Base-by-base conservation (phyloP, 768 basidiomycete genomes). In the Boletus huronensis region DNA sequence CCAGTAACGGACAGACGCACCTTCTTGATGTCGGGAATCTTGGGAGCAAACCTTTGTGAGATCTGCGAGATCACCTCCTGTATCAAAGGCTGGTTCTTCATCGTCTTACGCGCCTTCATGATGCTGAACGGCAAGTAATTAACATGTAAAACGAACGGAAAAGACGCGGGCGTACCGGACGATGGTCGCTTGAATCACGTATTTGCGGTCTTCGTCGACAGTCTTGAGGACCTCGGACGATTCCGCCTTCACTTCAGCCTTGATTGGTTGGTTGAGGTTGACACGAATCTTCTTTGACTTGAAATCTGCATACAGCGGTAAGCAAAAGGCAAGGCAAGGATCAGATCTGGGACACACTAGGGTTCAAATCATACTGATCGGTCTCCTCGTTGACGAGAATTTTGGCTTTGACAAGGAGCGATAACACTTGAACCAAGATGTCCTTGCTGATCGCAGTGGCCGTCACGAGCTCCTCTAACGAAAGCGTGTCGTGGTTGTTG, bases 11-110 rank as follows among this genome's bases (percentile, higher is more conserved):
- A 40, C 3, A 39, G 35, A 43, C 70, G 10, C 17, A 88, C 91
- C 84, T 96, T 95, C 74, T 98, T 98, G 75, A 98, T 94, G 67
- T 97, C 94, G 3, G 92, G 86, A 49, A 98, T 90, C 77, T 93
- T 94, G 23, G 96, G 95, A 8, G 88, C 82, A 72, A 95, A 95
- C 48, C 93, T 82, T 62, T 88, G 82, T 8, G 89, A 85, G 61
- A 95, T 89, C 70, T 93, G 90, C 11, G 88, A 86, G 60, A 92
- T 90, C 57, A 94, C 91, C 67, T 96, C 93, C 65, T 88, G 87
- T 59, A 95, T 93, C 62, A 95, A 71, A 0, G 84, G 79, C 65
- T 95, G 91, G 73, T 94, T 93, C 80, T 94, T 95, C 87, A 95
- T 88, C 58, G 88, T 89, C 82, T 93, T 93, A 32, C 92, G 83